Conservation (phyloP, 164 flowering plant genomes). For the Aristolochia fimbriata region DNA sequence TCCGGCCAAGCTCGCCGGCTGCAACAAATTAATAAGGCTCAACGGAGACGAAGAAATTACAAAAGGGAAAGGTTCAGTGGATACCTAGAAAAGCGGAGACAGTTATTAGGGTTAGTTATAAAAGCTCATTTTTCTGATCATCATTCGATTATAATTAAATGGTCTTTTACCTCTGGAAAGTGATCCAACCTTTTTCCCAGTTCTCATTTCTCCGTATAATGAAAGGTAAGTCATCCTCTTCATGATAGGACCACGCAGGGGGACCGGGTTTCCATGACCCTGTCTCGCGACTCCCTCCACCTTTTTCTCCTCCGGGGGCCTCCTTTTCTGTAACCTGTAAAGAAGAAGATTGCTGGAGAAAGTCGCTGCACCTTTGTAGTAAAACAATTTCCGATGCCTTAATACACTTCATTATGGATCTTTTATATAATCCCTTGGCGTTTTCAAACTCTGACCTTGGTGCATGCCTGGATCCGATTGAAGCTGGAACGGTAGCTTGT, state of each 20-base stretch:
- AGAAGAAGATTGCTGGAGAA: conserved; percentile 29
- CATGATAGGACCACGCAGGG: conserved; percentile 22
- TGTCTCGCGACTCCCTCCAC: background rate
- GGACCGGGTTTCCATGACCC: conserved; percentile 12
- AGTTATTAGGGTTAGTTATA: no score
- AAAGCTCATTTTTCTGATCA: no score
- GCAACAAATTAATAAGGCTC: no score
- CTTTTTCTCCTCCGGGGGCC: conserved; percentile 3
- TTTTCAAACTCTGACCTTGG: conserved; percentile 29
- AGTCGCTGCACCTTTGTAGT: conserved; percentile 12
- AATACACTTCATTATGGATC: background rate
- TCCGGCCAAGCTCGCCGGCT: no score
- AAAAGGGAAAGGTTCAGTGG: no score
- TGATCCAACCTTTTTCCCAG: conserved; percentile 3
- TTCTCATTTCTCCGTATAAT: conserved; percentile 1
- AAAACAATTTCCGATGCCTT: conserved; percentile 7
- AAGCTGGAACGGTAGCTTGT: conserved; percentile 1
- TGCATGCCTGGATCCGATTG: conserved; percentile 17
- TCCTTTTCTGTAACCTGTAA: conserved; percentile 34
- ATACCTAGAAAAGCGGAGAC: no score
- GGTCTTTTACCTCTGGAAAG: conserved; percentile 10
- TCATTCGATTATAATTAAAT: background rate
- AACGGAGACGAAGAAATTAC: no score
- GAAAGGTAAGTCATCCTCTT: conserved; percentile 10
- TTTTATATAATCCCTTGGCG: background rate